These are phyloP conservation scores for Podila epigama DNA, from an alignment of 192 early-diverging fungal genomes.

Conservation along the genomic window DNA sequence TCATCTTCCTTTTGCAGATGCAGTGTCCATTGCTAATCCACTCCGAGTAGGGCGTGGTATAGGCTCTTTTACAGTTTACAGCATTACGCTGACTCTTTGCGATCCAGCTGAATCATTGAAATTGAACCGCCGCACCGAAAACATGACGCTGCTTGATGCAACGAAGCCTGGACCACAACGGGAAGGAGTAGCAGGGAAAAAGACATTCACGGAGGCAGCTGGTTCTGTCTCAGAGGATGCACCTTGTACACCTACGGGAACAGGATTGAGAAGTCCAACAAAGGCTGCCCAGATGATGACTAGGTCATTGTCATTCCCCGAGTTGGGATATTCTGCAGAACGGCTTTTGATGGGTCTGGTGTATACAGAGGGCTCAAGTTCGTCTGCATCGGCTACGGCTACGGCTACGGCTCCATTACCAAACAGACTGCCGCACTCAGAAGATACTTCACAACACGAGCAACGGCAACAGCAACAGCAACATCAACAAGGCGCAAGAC, in stretches of 20 bases:
- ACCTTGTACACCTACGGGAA: background rate
- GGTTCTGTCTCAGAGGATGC: background rate
- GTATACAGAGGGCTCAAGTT: background rate
- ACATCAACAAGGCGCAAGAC: background rate
- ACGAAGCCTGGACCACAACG: too few species aligned
- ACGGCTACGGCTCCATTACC: too few species aligned
- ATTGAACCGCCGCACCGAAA: background rate
- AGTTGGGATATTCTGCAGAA: slow-evolving; percentile 13
- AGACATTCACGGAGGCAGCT: background rate
- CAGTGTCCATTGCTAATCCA: slow-evolving; percentile 28
- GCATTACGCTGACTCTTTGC: slow-evolving; percentile 22
- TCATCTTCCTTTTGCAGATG: slow-evolving; percentile 41
- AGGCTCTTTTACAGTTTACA: slow-evolving; percentile 38
- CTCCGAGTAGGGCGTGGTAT: slow-evolving; percentile 34
- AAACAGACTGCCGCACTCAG: background rate
- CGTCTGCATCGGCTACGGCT: background rate
- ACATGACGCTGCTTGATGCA: background rate
- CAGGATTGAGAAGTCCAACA: background rate
- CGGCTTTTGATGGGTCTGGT: slow-evolving; percentile 15
- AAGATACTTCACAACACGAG: too few species aligned
- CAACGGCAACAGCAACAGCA: background rate
- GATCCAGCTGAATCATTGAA: slow-evolving; percentile 3
- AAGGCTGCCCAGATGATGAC: slow-evolving; percentile 26
- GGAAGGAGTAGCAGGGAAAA: background rate
- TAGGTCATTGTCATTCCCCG: slow-evolving; percentile 24